Conservation (phyloP, 257 asterid genomes). For the Voacanga thouarsii region DNA sequence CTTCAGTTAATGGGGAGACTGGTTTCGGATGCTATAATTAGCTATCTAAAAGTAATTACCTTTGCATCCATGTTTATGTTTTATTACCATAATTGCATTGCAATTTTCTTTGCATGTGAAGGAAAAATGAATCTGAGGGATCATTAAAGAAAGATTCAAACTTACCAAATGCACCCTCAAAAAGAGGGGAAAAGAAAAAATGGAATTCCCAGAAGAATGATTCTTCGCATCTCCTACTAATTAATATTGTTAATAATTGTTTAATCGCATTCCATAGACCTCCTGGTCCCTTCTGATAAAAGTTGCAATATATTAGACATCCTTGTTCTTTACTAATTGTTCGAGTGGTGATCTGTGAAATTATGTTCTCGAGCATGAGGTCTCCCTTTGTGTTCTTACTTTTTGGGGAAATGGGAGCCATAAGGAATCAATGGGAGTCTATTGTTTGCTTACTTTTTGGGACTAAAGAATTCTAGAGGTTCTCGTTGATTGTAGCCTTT, state of each 20-base stretch:
- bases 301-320: not conserved
- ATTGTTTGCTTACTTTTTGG: too few species aligned
- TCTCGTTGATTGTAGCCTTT: conserved; percentile 60
- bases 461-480: conserved; percentile 45
- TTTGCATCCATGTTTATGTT: not conserved
- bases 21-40: not conserved
- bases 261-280: not conserved
- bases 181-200: not conserved
- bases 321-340: not conserved
- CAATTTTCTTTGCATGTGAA: not conserved
- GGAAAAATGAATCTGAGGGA: not conserved
- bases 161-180: not conserved
- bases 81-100: not conserved
- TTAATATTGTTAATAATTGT: too few species aligned
- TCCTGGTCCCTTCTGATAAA: not conserved
- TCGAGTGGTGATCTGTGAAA: not conserved
- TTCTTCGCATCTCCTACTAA: not conserved
- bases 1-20: not conserved
- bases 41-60: not conserved
- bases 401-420: too few species aligned
- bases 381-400: too few species aligned
- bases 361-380: not conserved
- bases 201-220: not conserved
- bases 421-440: too few species aligned
- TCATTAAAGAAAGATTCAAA: not conserved